Base-by-base conservation (phyloP, 106 monocot species). In the Platanthera guangdongensis region DNA sequence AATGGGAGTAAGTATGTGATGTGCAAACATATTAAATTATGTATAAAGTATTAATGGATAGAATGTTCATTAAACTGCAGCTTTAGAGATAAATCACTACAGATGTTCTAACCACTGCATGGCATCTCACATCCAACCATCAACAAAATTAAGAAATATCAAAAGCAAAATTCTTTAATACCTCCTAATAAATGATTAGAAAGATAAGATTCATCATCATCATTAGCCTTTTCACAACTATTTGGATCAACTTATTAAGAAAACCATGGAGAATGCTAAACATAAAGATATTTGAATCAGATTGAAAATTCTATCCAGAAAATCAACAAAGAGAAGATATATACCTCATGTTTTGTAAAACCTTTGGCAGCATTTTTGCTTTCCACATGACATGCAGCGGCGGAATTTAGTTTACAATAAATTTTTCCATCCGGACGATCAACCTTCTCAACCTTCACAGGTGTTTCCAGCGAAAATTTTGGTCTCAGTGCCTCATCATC, bases 341-440 rank as follows among this genome's bases (percentile, higher is more conserved):
- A 89, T n/a, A n/a, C 88, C 83, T 94, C 80, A 45, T 76, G 78
- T 72, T 78, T 80, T 39, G 57, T 32, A 75, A 77, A 80, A 55
- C 75, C 73, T 19, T 70, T 71, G 46, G 46, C 32, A 49, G 15
- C 10, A 21, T 79, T 73, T 49, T n/a, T 74, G 18, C 46, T 46
- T 57, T 51, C 55, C n/a, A 74, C 80, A 4, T 6, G 51, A 75
- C 73, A 53, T 52, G 46, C 52, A 71, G 18, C 32, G 51, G 65
- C 74, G 50, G 48, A 49, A 82, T 76, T 74, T 39, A 51, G 19
- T 74, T 69, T 76, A 8, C 63, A 67, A 76, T 73, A 60, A 73
- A 79, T 46, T 65, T 73, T 81, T 48, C 51, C 5, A 10, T 72
- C 84, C 47, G 10, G 51, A 25, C 52, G 67, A 64, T 85, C 86